Conservation (phyloP, 305 asterid genomes). For the Withania somnifera region DNA sequence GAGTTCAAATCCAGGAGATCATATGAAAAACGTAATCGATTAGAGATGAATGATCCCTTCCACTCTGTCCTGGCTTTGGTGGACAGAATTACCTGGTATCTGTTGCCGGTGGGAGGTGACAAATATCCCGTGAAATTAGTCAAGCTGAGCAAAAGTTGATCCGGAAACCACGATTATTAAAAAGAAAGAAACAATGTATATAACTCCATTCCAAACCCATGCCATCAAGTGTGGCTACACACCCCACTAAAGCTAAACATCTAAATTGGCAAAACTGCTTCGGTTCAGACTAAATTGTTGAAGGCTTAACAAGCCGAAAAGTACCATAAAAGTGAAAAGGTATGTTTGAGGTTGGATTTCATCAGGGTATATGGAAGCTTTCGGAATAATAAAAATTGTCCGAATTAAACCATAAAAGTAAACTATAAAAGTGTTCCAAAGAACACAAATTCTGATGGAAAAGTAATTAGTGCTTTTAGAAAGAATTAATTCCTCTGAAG, state of each 20-base stretch:
- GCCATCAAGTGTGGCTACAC: background rate
- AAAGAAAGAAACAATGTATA: background rate
- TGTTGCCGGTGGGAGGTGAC: too few species aligned
- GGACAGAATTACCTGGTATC: too few species aligned
- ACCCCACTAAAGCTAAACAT: background rate
- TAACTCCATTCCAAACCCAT: background rate
- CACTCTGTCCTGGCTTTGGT: too few species aligned
- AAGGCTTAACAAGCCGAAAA: background rate
- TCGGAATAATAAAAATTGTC: background rate
- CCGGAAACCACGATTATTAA: too few species aligned
- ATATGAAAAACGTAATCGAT: too few species aligned
- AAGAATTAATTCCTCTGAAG: background rate
- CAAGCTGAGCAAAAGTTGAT: too few species aligned
- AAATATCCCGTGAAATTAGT: too few species aligned
- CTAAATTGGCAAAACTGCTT: background rate
- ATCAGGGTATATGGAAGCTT: background rate
- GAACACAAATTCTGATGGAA: background rate
- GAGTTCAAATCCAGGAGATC: too few species aligned
- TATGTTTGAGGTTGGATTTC: background rate
- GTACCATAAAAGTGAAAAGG: background rate
- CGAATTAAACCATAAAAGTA: background rate
- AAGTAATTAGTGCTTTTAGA: background rate
- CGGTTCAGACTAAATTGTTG: background rate
- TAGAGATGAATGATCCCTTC: too few species aligned
- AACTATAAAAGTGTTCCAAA: background rate